Base-by-base conservation (phyloP, 1,284 basidiomycete genomes). In the Leccinum fuscescens region DNA sequence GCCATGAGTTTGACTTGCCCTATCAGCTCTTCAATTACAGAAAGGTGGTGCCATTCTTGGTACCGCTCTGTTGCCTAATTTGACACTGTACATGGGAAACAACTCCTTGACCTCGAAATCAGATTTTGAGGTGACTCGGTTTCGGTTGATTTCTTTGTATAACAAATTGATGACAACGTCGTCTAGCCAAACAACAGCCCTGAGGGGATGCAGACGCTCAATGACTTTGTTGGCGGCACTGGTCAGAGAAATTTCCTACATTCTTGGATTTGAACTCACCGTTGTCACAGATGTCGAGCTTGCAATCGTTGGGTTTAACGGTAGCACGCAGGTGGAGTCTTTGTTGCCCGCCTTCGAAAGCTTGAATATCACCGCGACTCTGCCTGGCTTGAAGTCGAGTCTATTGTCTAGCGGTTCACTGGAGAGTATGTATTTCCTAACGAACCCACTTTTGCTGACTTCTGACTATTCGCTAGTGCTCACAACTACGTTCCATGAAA, bases 151-250 rank as follows among this genome's bases (percentile, higher is more conserved):
- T 51, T 31, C 6, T 20, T 42, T 3, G 22, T 11, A 2, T 20
- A 9, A n/a, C 14, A 27, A 24, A 33, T 54, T 54, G 15, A 60
- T 37, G 12, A 44, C 63, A 62, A 55, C 66, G 4, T 55, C 55
- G 24, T 69, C 50, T 61, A 88, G 80, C 81, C 90, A 8, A 91
- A 91, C 69, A 76, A 77, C 33, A 86, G 77, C 58, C 82, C 85
- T 0, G 77, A 86, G 67, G 89, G 88, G 55, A 69, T 78, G 57
- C 78, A 88, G 65, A 90, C 88, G 2, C 77, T 93, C 42, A 82
- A 86, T 64, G 82, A 90, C 49, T 93, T 90, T 68, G 82, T 92
- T 50, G 82, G 84, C n/a, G 79, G 82, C 56, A 80, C 78, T 65
- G 82, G 78, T 82, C 67, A 62, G 62, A 60, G 42, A 3, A 6